A percentile compares a stretch with the other conserved stretches of the same genome.
phyloP scores from a whole-genome alignment of 2,329 filamentous ascomycete genomes.

The Hypoxylon rubiginosum region DNA sequence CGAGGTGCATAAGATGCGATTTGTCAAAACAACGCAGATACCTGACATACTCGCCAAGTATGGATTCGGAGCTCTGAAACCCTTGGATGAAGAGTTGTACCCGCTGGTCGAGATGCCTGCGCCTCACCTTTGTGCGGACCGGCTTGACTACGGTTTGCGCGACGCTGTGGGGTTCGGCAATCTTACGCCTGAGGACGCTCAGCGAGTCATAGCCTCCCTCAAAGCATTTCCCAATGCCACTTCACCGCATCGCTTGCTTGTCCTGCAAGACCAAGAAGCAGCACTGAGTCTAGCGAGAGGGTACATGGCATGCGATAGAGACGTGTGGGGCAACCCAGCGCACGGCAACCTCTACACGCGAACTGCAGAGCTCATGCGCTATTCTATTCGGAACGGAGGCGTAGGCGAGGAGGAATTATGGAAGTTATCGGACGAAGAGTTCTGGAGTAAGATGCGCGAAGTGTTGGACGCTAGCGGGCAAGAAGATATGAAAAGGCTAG shows the following conservation, averaged over 20 bases:
- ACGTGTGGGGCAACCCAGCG: slow-evolving; percentile 56
- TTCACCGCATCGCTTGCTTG: slow-evolving; percentile 49
- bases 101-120: slow-evolving; percentile 55
- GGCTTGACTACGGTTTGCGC: slow-evolving; percentile 57
- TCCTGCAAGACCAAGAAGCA: slow-evolving; percentile 48
- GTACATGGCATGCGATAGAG: slow-evolving; percentile 53
- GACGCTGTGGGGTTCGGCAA: slow-evolving; percentile 53
- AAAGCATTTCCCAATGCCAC: slow-evolving; percentile 49
- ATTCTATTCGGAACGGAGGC: slow-evolving; percentile 37
- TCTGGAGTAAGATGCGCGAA: slow-evolving; percentile 52
- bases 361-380: slow-evolving; percentile 52
- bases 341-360: slow-evolving; percentile 53
- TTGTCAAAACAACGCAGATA: slow-evolving; percentile 51
- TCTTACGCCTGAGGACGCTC: slow-evolving; percentile 50
- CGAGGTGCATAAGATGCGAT: slow-evolving; percentile 57
- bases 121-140: slow-evolving; percentile 57
- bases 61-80: slow-evolving; percentile 48
- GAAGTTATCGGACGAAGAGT: slow-evolving; percentile 53
- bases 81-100: slow-evolving; percentile 55
- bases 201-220: slow-evolving; percentile 46
- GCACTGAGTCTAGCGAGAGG: slow-evolving; percentile 52
- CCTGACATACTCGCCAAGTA: slow-evolving; percentile 53
- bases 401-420: slow-evolving; percentile 52
- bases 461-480: slow-evolving; percentile 32
- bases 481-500: slow-evolving; percentile 43